Base-by-base conservation (phyloP, 192 early-diverging fungal species). In the Podila horticola region DNA sequence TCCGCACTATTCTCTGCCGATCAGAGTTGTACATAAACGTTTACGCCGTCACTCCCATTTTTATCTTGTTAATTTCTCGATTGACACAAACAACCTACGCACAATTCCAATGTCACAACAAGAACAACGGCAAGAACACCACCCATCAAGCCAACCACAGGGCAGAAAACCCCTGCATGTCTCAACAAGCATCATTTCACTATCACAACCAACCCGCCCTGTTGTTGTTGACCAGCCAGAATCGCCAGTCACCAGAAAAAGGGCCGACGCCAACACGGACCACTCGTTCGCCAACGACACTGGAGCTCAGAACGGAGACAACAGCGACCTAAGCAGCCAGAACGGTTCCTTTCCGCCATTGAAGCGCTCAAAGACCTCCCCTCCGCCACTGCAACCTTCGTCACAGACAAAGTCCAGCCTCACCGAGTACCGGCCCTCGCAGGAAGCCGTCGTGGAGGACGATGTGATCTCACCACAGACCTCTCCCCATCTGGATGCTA, bases 191-290 rank as follows among this genome's bases (percentile, higher is more conserved):
- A 45, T 15, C 41, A 45, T 13, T 45, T 55, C 52, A 22, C 22
- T 24, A 26, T 55, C 24, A 55, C 24, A 55, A 10, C 52, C 52
- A 19, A 55, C 20, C 15, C 41, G 41, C 15, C 41, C 41, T 45
- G 41, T 45, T 45, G 41, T 45, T 45, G 41, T 17, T 17, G 30
- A 59, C 51, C 50, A 71, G 49, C 77, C 77, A 45, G 77, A 72
- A 41, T 81, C 77, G 2, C 77, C 67, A 2, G 77, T 81, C 38
- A 81, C 71, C 63, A 81, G 70, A 26, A 81, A 81, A 51, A 33
- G 77, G 33, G 31, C 77, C 0, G 52, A 55, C 24, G 22, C 52
- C 52, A 55, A 26, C n/a, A 71, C 55, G 52, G 52, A 55, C n/a
- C 52, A 55, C 24, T n/a, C 24, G 24, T 55, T 26, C 12, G 52